Evolutionary conservation across 2,329 filamentous ascomycete genomes (phyloP).

Genomic region (Neobulgaria alba): DNA sequence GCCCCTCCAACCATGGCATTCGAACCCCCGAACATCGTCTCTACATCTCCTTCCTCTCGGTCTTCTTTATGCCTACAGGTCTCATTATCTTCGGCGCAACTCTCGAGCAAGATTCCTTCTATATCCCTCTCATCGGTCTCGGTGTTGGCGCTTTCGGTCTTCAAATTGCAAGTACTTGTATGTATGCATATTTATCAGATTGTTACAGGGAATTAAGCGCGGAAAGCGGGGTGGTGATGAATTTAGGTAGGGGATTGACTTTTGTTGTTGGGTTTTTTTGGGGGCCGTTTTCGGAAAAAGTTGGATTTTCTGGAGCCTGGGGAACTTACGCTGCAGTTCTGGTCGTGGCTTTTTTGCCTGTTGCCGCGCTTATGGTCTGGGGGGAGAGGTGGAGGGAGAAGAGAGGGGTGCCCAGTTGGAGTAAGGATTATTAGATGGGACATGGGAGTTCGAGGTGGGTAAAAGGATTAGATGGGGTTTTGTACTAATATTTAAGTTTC

Average conservation of each 20-base stretch:
- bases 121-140: conserved; percentile 22
- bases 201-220: conserved; percentile 24
- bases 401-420: conserved; percentile 17
- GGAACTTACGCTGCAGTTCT: conserved; percentile 21
- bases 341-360: conserved; percentile 16
- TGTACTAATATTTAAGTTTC: too few species aligned
- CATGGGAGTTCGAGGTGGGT: too few species aligned
- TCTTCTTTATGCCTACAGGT: conserved; percentile 24
- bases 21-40: conserved; percentile 25
- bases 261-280: conserved; percentile 25
- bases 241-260: conserved; percentile 18
- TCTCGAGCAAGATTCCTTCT: conserved; percentile 15
- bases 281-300: conserved; percentile 16
- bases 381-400: conserved; percentile 21
- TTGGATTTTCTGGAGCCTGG: conserved; percentile 21
- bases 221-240: conserved; percentile 23
- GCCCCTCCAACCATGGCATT: conserved; percentile 10
- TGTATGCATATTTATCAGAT: conserved; percentile 25
- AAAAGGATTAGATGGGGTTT: too few species aligned
- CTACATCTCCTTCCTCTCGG: conserved; percentile 21
- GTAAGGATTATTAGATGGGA: too few species aligned
- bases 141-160: conserved; percentile 22
- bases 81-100: conserved; percentile 25
- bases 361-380: conserved; percentile 20
- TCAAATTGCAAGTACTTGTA: conserved; percentile 21